A percentile compares a stretch with the other conserved stretches of the same genome.
Conservation (phyloP, 2,329 filamentous ascomycete genomes). For the Penicillium sp. region DNA sequence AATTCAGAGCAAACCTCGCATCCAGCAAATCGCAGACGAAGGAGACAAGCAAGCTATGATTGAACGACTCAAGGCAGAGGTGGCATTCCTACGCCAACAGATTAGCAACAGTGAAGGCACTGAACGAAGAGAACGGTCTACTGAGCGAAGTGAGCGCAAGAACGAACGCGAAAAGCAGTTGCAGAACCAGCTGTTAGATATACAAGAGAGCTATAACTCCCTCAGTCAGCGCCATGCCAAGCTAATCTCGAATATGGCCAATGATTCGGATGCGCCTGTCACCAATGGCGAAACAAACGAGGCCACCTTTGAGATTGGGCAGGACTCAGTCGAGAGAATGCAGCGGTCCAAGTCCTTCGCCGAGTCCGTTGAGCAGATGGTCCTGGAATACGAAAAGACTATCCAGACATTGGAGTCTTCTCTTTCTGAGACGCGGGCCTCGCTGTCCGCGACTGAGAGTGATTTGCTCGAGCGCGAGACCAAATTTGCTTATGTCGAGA, state of each 20-base stretch:
- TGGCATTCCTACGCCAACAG: conserved; percentile 89
- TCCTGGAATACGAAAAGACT: conserved; percentile 97
- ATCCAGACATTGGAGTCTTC: conserved; percentile 92
- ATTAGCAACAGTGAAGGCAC: conserved; percentile 75
- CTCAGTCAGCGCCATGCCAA: conserved; percentile 92
- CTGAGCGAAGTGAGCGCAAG: conserved; percentile 71
- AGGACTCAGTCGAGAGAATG: conserved; percentile 79
- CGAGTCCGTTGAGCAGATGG: conserved; percentile 90
- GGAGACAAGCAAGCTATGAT: conserved; percentile 92
- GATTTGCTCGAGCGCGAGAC: conserved; percentile 87
- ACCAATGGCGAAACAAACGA: conserved; percentile 43
- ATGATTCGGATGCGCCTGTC: conserved; percentile 59
- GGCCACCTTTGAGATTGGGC: conserved; percentile 58
- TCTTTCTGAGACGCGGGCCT: conserved; percentile 79
- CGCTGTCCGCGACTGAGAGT: conserved; percentile 79
- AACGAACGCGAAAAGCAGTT: conserved; percentile 84
- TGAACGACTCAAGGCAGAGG: conserved; percentile 87
- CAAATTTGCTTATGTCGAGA: conserved; percentile 88
- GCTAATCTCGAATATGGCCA: conserved; percentile 88
- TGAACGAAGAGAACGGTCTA: conserved; percentile 56
- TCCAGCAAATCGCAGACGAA: conserved; percentile 84
- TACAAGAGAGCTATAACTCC: conserved; percentile 90
- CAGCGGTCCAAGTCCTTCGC: conserved; percentile 96
- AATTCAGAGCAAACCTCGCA: conserved; percentile 95
- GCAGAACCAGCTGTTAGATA: conserved; percentile 87